Evolutionary conservation across 345 rosid genomes (phyloP), one percentile per base, ranked within the genome.

Genomic region (Odontarrhena argentea): DNA sequence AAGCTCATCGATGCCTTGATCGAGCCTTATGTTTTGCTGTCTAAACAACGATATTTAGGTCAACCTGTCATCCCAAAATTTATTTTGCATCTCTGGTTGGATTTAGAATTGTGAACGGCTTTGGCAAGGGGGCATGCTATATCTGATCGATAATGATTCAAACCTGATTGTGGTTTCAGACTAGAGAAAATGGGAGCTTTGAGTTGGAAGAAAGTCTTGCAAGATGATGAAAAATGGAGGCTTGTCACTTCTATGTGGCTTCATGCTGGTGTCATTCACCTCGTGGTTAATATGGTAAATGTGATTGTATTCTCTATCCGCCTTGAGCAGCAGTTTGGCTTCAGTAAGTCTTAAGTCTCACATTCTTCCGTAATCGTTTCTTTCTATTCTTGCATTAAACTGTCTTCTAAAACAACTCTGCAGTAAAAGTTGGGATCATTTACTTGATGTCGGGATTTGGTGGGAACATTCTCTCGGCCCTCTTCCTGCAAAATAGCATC

Each of bases 271-370:
- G 76, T 94, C 74, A 68, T 94, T 70, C 99, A 94, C 79, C 80
- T 94, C 60, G 72, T 87, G 55, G 79, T 81, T 38, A 93, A 88
- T 68, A 84, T 93, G 94, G 50, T 88, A 70, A 80, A 92, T 76
- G 54, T 88, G 71, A 60, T 88, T 74, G 68, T 91, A 35, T 74
- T 91, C 15, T 96, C 96, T 67, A 78, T 86, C 76, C 89, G 92
- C 63, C 98, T 90, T 68, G 97, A 93, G 61, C 90, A 91, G 60
- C 97, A 91, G 54, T 90, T 93, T 73, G 96, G 98, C 45, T 93
- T 90, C 66, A 68, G 98, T 93, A 88, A 45, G 80, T 49, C 52
- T 48, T 55, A 22, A 13, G 7, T n/a, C 28, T 52, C 41, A 54
- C 28, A 0, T 57, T 26, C 8, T 8, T 28, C 25, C 6, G 3